Conservation (phyloP, 495 filamentous ascomycete genomes). For the Lichina pygmaea region DNA sequence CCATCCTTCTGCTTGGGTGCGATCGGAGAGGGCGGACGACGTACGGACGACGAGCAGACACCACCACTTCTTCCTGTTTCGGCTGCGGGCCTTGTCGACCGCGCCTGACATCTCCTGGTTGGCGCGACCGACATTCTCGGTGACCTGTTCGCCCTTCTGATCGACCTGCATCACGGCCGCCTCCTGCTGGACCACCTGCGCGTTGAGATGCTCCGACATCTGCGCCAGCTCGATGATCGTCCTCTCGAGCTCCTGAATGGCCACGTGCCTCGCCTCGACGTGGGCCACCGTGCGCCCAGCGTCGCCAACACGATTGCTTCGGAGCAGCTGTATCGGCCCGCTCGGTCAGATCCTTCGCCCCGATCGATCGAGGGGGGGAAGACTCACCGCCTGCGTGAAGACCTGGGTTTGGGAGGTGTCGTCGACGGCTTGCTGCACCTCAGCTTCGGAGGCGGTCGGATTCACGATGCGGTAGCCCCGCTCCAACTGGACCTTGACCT, state of each 20-base stretch:
- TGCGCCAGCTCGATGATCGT: slow-evolving; percentile 64
- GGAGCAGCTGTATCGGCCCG: slow-evolving; percentile 18
- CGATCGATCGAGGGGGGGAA: neutral
- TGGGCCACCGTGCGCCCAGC: slow-evolving; percentile 49
- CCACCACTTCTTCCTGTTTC: slow-evolving; percentile 94
- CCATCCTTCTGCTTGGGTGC: too few species aligned
- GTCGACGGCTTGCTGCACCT: slow-evolving; percentile 51
- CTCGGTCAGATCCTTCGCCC: neutral
- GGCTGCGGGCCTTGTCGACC: slow-evolving; percentile 48
- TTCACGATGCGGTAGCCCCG: slow-evolving; percentile 75
- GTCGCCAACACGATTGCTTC: slow-evolving; percentile 49
- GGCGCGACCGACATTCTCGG: slow-evolving; percentile 49
- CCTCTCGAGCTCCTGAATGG: slow-evolving; percentile 72
- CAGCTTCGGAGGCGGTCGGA: slow-evolving; percentile 57
- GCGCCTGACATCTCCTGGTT: slow-evolving; percentile 57
- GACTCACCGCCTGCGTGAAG: slow-evolving; percentile 50
- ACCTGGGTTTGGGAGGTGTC: slow-evolving; percentile 41
- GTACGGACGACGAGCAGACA: slow-evolving; percentile 41
- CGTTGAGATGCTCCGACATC: slow-evolving; percentile 65
- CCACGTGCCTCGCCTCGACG: slow-evolving; percentile 61
- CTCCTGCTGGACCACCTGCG: slow-evolving; percentile 62
- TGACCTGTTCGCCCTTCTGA: slow-evolving; percentile 51
- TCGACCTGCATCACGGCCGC: slow-evolving; percentile 49
- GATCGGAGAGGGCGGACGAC: neutral
- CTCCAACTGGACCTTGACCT: slow-evolving; percentile 54